These are phyloP conservation scores for Fusarium chlamydosporum DNA, from an alignment of 2,329 filamentous ascomycete genomes.

Conservation along the genomic window DNA sequence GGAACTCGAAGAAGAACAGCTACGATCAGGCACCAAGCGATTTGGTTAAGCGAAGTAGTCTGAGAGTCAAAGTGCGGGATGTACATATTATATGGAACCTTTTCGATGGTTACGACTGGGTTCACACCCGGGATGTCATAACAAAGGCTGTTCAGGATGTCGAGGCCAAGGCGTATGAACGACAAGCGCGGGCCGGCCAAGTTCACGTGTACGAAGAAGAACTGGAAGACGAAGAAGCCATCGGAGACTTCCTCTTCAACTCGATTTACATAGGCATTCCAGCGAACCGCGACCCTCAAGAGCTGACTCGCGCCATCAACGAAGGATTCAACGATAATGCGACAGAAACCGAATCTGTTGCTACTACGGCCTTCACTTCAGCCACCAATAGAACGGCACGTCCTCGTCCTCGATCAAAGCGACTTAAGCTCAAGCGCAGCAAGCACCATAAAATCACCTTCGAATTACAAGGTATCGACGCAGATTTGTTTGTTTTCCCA, in stretches of 20 bases:
- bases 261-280: constrained; percentile 98
- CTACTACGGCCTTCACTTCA: constrained; percentile 78
- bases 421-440: constrained; percentile 83
- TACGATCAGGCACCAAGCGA: constrained; percentile 76
- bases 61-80: constrained; percentile 84
- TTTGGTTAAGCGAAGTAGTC: constrained; percentile 75
- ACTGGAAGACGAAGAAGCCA: constrained; percentile 84
- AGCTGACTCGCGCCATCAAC: constrained; percentile 88
- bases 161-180: constrained; percentile 84
- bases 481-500: constrained; percentile 86
- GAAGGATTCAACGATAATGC: constrained; percentile 86
- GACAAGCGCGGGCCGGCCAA: constrained; percentile 71
- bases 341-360: constrained; percentile 91
- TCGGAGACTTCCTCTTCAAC: constrained; percentile 97
- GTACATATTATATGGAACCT: constrained; percentile 97
- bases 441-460: constrained; percentile 96
- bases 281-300: constrained; percentile 84
- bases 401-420: constrained; percentile 66
- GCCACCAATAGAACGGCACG: constrained; percentile 66
- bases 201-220: constrained; percentile 75
- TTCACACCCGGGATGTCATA: constrained; percentile 86
- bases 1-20: constrained; percentile 82
- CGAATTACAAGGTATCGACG: constrained; percentile 86
- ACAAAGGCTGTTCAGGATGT: constrained; percentile 90
- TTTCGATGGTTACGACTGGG: constrained; percentile 98